Evolutionary conservation across 75 land plant genomes (phyloP), one percentile per base, ranked within the genome.

Genomic region (Pinus tabuliformis): DNA sequence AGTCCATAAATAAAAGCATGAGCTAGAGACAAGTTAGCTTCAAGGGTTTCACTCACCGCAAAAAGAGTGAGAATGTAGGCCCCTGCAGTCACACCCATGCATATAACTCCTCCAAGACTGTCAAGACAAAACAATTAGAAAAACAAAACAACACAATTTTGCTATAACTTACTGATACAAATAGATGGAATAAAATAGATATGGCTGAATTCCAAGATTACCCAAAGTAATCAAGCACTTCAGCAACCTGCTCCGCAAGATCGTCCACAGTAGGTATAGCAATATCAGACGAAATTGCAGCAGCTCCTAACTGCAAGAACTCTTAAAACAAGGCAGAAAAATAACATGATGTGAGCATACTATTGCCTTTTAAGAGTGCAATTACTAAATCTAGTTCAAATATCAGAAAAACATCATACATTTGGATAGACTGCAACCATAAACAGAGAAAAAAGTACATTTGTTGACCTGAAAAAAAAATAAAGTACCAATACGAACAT

Each of bases 11-110:
- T 24, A 24, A 1, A 28, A 20, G 26, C n/a, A 12, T 0, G 54
- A 76, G 30, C 56, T 22, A 17, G 68, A 22, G 20, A 18, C 22
- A n/a, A n/a, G 24, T 68, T 9, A 18, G 39, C 37, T 3, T 3
- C 66, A 14, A 63, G 54, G 22, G 42, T 42, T 68, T 39, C 13
- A 80, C 86, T 45, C 78, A 96, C 98, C 58, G 99, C 99, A 87
- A 96, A 94, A 5, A 92, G 78, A 14, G 91, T 86, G 21, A 96
- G 92, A 62, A 96, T 88, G 74, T 96, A 96, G 18, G 99, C 98
- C 72, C 99, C 99, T 58, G 93, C 99, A 58, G 90, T 86, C 18
- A 91, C 98, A 9, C 99, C 99, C 86, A 96, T 66, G 83, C 99
- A 89, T 81, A 96, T 90, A 26, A 94, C 99, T 49, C 87, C 86